Base-by-base conservation (phyloP, 2,329 filamentous ascomycete genomes). In the Albifimbria verrucaria region DNA sequence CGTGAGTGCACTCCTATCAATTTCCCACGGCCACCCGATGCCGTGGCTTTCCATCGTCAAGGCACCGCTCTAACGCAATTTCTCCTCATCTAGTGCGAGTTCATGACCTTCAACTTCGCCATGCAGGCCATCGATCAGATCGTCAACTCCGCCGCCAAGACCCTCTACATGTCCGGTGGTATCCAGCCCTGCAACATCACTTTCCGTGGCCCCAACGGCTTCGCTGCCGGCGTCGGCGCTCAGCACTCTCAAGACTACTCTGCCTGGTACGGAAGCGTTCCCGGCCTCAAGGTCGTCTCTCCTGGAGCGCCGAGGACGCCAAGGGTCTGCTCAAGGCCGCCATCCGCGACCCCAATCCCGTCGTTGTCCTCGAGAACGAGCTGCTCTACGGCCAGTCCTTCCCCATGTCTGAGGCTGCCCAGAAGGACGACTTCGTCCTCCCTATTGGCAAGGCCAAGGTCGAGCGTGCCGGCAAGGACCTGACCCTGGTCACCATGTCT, bases 91-190 rank as follows among this genome's bases (percentile, higher is more conserved):
- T 61, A 94, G 90, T 94, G 89, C 84, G 94, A 99, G 80, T 99
- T 99, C 83, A 99, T 99, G 94, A 99, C 94, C 68, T 97, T 96
- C 86, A 99, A 99, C 85, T 97, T 97, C 72, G 93, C 94, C 75
- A 99, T 99, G 94, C 94, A 99, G 80, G 91, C 94, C 72, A 99
- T 99, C 75, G 94, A 99, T 74, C 94, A 99, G 75, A 90, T 99
- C 72, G 92, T 99, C 85, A 99, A 99, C 86, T 97, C 93, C 48
- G 94, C 83, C 65, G 94, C 92, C 70, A 99, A 99, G 84, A 99
- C 94, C 53, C 93, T 99, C 70, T 99, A 99, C 83, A 99, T 99
- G 94, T 97, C 94, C 60, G 94, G 94, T 67, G 94, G 94, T 74
- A 97, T 97, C 74, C 94, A 99, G 78, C 94, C 94, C 66, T 99